Evolutionary conservation across 352 stramenopile genomes (phyloP).

Genomic region (Lagenidium sp.): DNA sequence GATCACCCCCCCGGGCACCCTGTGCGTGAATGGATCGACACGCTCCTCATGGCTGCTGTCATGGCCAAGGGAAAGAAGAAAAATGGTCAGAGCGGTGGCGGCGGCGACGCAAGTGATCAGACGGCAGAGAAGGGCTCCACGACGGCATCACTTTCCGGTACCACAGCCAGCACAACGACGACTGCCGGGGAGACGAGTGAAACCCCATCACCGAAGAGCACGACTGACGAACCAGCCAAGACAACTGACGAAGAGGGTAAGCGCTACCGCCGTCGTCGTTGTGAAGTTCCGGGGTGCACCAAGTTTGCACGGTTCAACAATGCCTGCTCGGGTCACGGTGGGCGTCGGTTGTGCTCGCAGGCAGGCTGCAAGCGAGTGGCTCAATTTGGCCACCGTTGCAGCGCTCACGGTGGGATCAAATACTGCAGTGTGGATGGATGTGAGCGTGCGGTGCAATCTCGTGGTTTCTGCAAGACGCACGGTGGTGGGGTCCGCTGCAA

Average conservation of each 20-base stretch:
- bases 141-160: too few species aligned
- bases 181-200: too few species aligned
- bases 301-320: conserved; percentile 82
- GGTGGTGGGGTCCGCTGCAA: conserved; percentile 81
- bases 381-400: conserved; percentile 80
- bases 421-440: conserved; percentile 65
- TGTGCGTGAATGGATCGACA: conserved; percentile 72
- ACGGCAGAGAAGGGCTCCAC: not conserved
- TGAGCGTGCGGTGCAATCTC: conserved; percentile 66
- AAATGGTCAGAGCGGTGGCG: conserved; percentile 3
- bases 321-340: conserved; percentile 59
- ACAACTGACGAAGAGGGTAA: conserved; percentile 15
- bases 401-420: conserved; percentile 66
- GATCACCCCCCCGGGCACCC: conserved; percentile 19
- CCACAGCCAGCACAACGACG: not conserved
- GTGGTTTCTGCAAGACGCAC: conserved; percentile 83
- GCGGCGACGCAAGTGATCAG: not conserved
- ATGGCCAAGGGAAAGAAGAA: conserved; percentile 60
- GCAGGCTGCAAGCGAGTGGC: conserved; percentile 56
- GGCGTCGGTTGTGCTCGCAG: conserved; percentile 61
- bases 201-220: too few species aligned
- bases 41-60: conserved; percentile 59
- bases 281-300: conserved; percentile 48
- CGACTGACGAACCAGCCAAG: not conserved
- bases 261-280: conserved; percentile 53